Evolutionary conservation across 169 alveolate genomes (phyloP).

Genomic region (Plasmodium billcollinsi): DNA sequence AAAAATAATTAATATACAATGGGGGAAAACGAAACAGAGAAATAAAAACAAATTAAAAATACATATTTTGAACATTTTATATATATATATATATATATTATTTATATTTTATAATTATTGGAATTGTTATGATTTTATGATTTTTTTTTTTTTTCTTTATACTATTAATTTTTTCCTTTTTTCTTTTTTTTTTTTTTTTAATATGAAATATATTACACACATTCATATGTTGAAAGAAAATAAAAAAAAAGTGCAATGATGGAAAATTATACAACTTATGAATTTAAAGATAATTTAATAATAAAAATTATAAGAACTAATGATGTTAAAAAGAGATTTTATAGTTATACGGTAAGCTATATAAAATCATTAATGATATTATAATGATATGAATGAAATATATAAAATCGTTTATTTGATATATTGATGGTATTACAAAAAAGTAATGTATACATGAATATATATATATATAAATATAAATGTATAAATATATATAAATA

Average conservation of each 20-base stretch:
- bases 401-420: too few relatives aligned
- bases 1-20: too few relatives aligned
- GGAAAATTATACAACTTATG: slow-evolving; percentile 33
- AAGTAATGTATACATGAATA: not conserved
- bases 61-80: too few relatives aligned
- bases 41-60: too few relatives aligned
- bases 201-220: not conserved
- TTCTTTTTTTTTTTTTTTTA: not conserved
- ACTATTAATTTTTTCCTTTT: not conserved
- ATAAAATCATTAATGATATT: too few relatives aligned
- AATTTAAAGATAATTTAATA: slow-evolving; percentile 50
- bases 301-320: slow-evolving; percentile 55
- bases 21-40: too few relatives aligned
- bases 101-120: not conserved
- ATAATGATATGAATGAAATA: too few relatives aligned
- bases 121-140: not conserved
- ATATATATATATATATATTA: too few relatives aligned
- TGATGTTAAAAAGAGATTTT: slow-evolving; percentile 48
- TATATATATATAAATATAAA: not conserved
- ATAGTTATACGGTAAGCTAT: slow-evolving; percentile 50
- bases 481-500: not conserved
- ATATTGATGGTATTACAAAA: not conserved
- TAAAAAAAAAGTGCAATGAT: slow-evolving; percentile 14
- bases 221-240: not conserved
- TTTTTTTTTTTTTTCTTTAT: not conserved